Conservation (phyloP, 805 yeast species). For the Wickerhamiella kurtzmanii region DNA sequence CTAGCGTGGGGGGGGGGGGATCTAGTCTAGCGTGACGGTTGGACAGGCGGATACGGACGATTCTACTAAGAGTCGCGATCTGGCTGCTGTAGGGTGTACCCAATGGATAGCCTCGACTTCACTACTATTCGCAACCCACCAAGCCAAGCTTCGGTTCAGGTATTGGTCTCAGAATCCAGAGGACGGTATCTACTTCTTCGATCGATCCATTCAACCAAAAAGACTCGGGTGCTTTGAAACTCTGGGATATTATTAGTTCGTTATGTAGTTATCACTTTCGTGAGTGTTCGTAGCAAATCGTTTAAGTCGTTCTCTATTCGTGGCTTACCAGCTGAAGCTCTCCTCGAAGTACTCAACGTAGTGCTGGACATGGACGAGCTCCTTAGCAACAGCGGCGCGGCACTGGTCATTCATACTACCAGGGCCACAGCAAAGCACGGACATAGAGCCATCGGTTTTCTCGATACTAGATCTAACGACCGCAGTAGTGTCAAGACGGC, state of each 20-base stretch:
- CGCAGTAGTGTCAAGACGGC: slow-evolving; percentile 32
- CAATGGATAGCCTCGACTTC: too few relatives aligned
- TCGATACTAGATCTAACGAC: slow-evolving; percentile 29
- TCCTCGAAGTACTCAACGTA: slow-evolving; percentile 58
- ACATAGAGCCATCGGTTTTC: slow-evolving; percentile 33
- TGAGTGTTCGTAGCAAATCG: background rate
- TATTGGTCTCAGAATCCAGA: too few relatives aligned
- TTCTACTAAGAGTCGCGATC: too few relatives aligned
- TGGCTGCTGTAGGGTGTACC: too few relatives aligned
- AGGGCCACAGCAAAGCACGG: slow-evolving; percentile 53
- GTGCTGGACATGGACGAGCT: slow-evolving; percentile 29
- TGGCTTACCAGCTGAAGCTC: slow-evolving; percentile 46
- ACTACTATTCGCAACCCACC: too few relatives aligned
- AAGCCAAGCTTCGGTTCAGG: too few relatives aligned
- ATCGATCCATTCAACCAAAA: too few relatives aligned
- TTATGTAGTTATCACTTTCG: background rate
- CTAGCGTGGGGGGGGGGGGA: too few relatives aligned
- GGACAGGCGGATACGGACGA: too few relatives aligned
- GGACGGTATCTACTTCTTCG: too few relatives aligned
- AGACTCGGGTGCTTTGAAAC: background rate
- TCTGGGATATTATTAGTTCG: background rate
- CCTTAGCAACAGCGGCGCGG: slow-evolving; percentile 34
- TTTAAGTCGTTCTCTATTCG: background rate
- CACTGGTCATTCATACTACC: slow-evolving; percentile 43
- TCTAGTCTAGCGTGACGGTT: too few relatives aligned